A percentile compares a stretch with the other conserved stretches of the same genome.
These are phyloP conservation scores for Fusarium staphyleae DNA, from an alignment of 2,329 filamentous ascomycete genomes.

Conservation along the genomic window DNA sequence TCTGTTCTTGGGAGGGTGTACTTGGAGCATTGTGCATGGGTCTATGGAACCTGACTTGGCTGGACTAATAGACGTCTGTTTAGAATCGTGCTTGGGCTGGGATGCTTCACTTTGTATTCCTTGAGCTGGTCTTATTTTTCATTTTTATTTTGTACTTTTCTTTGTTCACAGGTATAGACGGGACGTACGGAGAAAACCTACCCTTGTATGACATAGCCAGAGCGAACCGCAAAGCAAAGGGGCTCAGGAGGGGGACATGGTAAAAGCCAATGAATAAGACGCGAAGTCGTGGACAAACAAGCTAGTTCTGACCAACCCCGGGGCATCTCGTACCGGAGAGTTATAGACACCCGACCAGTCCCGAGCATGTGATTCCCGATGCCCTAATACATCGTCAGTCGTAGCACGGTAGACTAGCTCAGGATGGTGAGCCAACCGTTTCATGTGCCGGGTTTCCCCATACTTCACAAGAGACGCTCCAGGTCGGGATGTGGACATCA, in stretches of 20 bases:
- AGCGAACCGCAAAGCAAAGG: slow-evolving; percentile 32
- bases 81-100: slow-evolving; percentile 40
- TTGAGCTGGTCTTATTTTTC: slow-evolving; percentile 27
- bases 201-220: slow-evolving; percentile 39
- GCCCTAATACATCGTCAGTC: not conserved
- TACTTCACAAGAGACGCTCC: not conserved
- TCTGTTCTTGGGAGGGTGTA: slow-evolving; percentile 42
- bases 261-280: slow-evolving; percentile 16
- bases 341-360: not conserved
- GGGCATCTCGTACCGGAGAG: not conserved
- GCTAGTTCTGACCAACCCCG: not conserved
- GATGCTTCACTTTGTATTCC: slow-evolving; percentile 35
- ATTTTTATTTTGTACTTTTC: slow-evolving; percentile 33
- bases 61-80: slow-evolving; percentile 43
- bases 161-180: slow-evolving; percentile 36
- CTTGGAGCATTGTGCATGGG: slow-evolving; percentile 42
- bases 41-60: slow-evolving; percentile 37
- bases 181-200: slow-evolving; percentile 25
- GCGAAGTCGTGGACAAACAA: slow-evolving; percentile 18
- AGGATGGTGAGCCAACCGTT: not conserved
- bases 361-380: slow-evolving; percentile 6
- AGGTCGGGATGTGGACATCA: slow-evolving; percentile 19
- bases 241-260: slow-evolving; percentile 3
- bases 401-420: not conserved
- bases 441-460: slow-evolving; percentile 1